phyloP scores from a whole-genome alignment of 2,329 filamentous ascomycete genomes.

The Trichoderma citrinoviride region DNA sequence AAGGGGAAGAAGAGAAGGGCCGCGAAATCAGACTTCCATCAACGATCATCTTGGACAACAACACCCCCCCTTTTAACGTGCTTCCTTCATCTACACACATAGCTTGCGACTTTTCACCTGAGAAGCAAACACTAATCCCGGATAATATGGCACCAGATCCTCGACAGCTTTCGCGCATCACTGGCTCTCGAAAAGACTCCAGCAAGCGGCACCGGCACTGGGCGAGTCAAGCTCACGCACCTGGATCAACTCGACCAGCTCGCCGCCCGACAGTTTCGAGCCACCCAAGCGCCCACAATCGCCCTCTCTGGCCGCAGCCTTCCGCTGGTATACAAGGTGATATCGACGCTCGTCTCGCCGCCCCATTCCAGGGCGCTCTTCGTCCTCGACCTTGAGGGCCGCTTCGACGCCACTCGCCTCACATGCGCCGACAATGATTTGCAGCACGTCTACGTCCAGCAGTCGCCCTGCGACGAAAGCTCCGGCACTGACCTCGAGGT shows the following conservation, averaged over 20 bases:
- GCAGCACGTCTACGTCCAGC: slow-evolving; percentile 51
- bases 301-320: slow-evolving; percentile 52
- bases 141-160: slow-evolving; percentile 25
- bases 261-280: slow-evolving; percentile 45
- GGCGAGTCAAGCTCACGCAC: slow-evolving; percentile 34
- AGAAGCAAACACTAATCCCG: background rate
- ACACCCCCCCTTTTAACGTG: no score
- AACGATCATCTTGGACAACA: no score
- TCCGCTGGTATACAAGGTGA: slow-evolving; percentile 55
- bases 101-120: no score
- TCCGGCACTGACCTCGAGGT: slow-evolving; percentile 27
- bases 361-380: slow-evolving; percentile 50
- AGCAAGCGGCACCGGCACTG: slow-evolving; percentile 2
- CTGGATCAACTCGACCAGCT: slow-evolving; percentile 49
- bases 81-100: no score
- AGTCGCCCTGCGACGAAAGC: slow-evolving; percentile 33
- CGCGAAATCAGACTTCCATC: no score
- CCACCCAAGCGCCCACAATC: slow-evolving; percentile 47
- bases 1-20: background rate
- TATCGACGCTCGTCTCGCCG: slow-evolving; percentile 49
- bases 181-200: background rate
- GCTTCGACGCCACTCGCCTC: slow-evolving; percentile 54
- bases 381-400: slow-evolving; percentile 54
- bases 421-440: slow-evolving; percentile 40
- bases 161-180: slow-evolving; percentile 26